phyloP scores from a whole-genome alignment of 176 grass and related monocot genomes.

The Poa pratensis region DNA sequence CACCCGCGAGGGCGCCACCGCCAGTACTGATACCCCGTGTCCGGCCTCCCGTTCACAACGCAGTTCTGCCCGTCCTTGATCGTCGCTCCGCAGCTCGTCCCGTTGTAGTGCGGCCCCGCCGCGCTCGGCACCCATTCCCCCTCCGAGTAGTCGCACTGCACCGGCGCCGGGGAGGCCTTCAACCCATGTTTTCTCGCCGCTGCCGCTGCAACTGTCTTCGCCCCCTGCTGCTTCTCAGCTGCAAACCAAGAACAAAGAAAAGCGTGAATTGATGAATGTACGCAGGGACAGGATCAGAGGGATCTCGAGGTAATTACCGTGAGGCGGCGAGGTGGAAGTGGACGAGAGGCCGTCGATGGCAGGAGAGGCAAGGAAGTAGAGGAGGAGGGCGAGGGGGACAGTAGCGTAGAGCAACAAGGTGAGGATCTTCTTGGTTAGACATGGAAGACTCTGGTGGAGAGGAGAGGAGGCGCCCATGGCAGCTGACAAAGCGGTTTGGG shows the following conservation, averaged over 20 bases:
- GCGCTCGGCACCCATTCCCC: conserved; percentile 60
- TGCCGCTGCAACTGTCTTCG: background rate
- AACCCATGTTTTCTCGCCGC: background rate
- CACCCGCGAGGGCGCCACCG: conserved; percentile 68
- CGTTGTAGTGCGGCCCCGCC: conserved; percentile 55
- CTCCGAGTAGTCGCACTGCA: conserved; percentile 57
- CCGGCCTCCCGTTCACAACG: conserved; percentile 65
- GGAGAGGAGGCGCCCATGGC: conserved; percentile 23
- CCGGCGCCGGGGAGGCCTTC: background rate
- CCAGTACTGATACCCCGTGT: conserved; percentile 68
- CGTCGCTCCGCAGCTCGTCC: conserved; percentile 64
- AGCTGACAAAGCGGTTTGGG: background rate
- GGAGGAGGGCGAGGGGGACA: conserved; percentile 47
- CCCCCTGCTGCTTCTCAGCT: background rate
- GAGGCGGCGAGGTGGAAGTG: background rate
- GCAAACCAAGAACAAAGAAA: background rate
- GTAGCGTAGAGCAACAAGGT: conserved; percentile 40
- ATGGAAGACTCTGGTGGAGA: background rate
- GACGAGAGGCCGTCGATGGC: background rate
- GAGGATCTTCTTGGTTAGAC: conserved; percentile 47
- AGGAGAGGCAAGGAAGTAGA: conserved; percentile 45
- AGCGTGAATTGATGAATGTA: background rate
- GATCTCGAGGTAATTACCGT: conserved; percentile 5
- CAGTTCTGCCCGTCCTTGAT: conserved; percentile 84
- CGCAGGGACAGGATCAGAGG: background rate